Conservation (phyloP, 495 filamentous ascomycete genomes). For the Hypoxylon fragiforme region DNA sequence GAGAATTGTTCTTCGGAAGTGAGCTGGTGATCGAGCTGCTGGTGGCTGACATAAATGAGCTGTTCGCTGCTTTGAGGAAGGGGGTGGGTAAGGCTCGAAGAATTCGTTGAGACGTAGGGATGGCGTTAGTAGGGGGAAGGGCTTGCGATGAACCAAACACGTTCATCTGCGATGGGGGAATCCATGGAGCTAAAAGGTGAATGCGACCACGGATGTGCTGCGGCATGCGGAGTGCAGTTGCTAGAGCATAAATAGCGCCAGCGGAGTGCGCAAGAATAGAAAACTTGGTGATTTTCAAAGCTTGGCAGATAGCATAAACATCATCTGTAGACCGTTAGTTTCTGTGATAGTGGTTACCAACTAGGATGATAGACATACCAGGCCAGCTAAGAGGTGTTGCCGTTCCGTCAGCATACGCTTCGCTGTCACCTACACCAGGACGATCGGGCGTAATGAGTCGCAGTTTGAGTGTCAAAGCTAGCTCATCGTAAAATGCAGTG, state of each 20-base stretch:
- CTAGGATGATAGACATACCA: slow-evolving; percentile 57
- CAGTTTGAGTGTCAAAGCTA: slow-evolving; percentile 85
- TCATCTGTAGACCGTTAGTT: slow-evolving; percentile 64
- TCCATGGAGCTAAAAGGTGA: slow-evolving; percentile 96
- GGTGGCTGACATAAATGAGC: slow-evolving; percentile 89
- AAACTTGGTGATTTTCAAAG: slow-evolving; percentile 92
- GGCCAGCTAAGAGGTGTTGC: slow-evolving; percentile 93
- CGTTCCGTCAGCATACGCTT: slow-evolving; percentile 74
- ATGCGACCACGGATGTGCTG: slow-evolving; percentile 94
- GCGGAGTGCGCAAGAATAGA: slow-evolving; percentile 97
- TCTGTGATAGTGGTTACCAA: slow-evolving; percentile 9
- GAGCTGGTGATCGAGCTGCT: slow-evolving; percentile 86
- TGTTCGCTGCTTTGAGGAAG: slow-evolving; percentile 90
- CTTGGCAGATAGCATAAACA: slow-evolving; percentile 90
- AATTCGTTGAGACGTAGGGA: slow-evolving; percentile 90
- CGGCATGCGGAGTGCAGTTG: slow-evolving; percentile 92
- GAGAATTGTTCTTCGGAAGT: slow-evolving; percentile 68
- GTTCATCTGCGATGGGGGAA: slow-evolving; percentile 95
- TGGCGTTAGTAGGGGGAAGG: slow-evolving; percentile 73
- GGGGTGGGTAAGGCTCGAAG: slow-evolving; percentile 89
- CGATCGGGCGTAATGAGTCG: slow-evolving; percentile 92
- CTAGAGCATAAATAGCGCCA: slow-evolving; percentile 95
- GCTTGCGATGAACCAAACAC: slow-evolving; percentile 75
- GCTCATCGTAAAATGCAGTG: slow-evolving; percentile 96
- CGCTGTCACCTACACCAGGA: slow-evolving; percentile 92